Evolutionary conservation across 805 yeast genomes (phyloP), one percentile per base, ranked within the genome.

Genomic region (Sungouiozyma ichnusensis): DNA sequence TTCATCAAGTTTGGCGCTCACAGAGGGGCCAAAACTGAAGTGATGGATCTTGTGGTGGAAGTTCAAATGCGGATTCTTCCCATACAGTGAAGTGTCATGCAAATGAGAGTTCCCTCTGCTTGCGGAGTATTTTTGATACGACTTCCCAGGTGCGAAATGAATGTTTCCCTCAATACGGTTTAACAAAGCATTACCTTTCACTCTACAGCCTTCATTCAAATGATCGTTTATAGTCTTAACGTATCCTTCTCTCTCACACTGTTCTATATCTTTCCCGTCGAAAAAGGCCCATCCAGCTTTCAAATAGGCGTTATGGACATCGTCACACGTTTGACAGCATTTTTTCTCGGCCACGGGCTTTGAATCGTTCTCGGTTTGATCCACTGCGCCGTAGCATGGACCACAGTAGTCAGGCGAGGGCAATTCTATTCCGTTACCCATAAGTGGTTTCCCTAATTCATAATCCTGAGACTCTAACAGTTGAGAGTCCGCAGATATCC

Each of bases 111-210:
- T 18, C 2, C 16, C 4, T 3, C 36, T 16, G 14, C 18, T 29
- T 20, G 33, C 15, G n/a, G 13, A 17, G 7, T 43, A 45, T 44
- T 64, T 61, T 33, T 79, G 74, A 53, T 69, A 71, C 2, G 94
- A 78, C 19, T 82, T 77, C 34, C 98, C 98, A 3, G 98, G 97
- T 1, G 97, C 96, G 71, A 92, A 87, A 66, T 92, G 97, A 48
- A 92, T 65, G 55, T 85, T 83, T 38, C 98, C 98, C 17, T 82
- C 79, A 36, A 92, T 82, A 64, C 94, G 77, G 63, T 85, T 85
- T 55, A 92, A 76, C 51, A 76, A 68, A 5, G 94, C 81, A 17
- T 73, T 69, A 24, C 98, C 98, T 48, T 73, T 72, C 34, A 92
- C 71, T 49, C 94, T 73, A 64, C 98, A 92, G 20, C 98, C 98